Evolutionary conservation across 768 basidiomycete species (phyloP).

Genomic region (Strobilomyces confusus): DNA sequence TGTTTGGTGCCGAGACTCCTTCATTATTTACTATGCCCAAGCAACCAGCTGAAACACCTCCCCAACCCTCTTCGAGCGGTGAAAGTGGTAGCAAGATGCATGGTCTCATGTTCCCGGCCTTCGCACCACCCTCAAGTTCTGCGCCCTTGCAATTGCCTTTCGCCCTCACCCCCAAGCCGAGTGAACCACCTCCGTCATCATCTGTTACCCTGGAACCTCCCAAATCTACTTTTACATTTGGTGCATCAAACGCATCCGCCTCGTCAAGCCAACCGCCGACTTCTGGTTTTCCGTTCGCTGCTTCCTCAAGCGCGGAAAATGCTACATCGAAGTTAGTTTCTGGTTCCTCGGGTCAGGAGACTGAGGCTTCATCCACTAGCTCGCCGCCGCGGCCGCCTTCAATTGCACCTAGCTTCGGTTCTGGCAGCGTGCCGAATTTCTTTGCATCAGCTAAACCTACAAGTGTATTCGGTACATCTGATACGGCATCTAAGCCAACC

Average conservation of each 20-base stretch:
- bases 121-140: conserved; percentile 19
- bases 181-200: conserved; percentile 10
- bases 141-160: conserved; percentile 11
- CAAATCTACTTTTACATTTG: conserved; percentile 30
- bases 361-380: conserved; percentile 3
- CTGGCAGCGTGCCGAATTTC: conserved; percentile 18
- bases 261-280: conserved; percentile 7
- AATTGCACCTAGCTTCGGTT: conserved; percentile 13
- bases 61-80: conserved; percentile 5
- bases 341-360: conserved; percentile 11
- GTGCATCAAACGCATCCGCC: conserved; percentile 6
- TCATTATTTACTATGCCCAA: conserved; percentile 31
- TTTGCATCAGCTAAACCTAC: conserved; percentile 20
- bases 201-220: conserved; percentile 19
- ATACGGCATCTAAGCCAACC: conserved; percentile 19
- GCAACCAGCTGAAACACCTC: conserved; percentile 24
- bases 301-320: conserved; percentile 8
- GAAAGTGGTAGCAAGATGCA: conserved; percentile 19
- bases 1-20: conserved; percentile 8
- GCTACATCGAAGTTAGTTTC: conserved; percentile 1
- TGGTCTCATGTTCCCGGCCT: conserved; percentile 26
- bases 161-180: conserved; percentile 15
- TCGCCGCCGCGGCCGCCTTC: conserved; percentile 11
- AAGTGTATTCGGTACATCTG: conserved; percentile 17
- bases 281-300: conserved; percentile 18